Base-by-base conservation (phyloP, 2,329 filamentous ascomycete genomes). In the Cladophialophora yegresii region DNA sequence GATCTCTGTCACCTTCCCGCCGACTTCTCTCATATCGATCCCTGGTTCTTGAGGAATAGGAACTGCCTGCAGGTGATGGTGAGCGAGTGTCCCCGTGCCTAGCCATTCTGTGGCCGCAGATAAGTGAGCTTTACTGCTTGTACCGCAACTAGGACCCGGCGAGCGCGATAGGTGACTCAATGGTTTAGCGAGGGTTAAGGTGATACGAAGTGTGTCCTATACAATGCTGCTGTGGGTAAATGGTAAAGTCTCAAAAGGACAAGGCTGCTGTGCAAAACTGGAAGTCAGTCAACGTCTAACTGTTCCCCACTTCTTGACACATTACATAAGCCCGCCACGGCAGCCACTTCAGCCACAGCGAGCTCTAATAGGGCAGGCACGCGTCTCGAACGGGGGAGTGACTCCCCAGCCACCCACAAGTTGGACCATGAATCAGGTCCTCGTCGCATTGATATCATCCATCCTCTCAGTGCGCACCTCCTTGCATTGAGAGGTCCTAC, bases 11-110 rank as follows among this genome's bases (percentile, higher is more conserved):
- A 74, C 83, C 82, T 73, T 84, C 82, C 70, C 81, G 78, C 49
- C 82, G 77, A 71, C 78, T 81, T 73, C 79, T 78, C 57, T 84
- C 82, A 72, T 80, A 77, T 68, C 82, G 79, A 72, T 81, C 78
- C 75, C 84, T 79, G 71, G 82, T 83, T 77, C 82, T 80, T 75
- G 87, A 86, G 79, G 87, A 87, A 79, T 85, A 84, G 76, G 90
- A 88, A 84, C 89, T 92, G 87, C 89, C 90, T 92, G 89, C 87
- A 88, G 89, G 89, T 87, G 89, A 92, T 90, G 90, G 91, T 93
- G 90, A 93, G 90, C 90, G 84, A 82, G 82, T 81, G 78, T 85
- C 83, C 81, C 82, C 83, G 78, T 82, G 82, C 78, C 83, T 82
- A 81, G 82, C 82, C 83, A 85, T 85, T 77, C 76, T 77, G 72